Base-by-base conservation (phyloP, 805 yeast species). In the Sugiyamaella smithiae region DNA sequence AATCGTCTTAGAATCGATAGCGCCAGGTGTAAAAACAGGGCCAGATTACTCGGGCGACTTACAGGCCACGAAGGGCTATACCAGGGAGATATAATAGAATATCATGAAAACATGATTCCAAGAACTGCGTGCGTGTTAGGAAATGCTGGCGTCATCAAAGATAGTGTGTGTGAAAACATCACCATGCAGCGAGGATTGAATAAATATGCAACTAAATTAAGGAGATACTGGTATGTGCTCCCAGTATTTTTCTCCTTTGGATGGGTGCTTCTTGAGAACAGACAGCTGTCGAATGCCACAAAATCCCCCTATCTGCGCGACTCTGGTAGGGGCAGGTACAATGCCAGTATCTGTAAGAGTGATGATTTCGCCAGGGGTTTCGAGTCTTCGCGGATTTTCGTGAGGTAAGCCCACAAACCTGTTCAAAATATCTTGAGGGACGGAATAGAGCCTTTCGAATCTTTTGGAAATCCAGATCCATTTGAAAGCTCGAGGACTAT, bases 381-480 rank as follows among this genome's bases (percentile, higher is more conserved):
- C 47, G 7, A 24, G 43, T 14, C 29, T 14, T 3, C 49, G 46
- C 11, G 36, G 29, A 44, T 50, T 50, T 22, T 42, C 14, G 41
- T 47, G 51, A 3, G 53, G 53, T 24, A 47, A 16, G 4, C 47
- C 43, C 4, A 37, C 45, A 4, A 48, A 6, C 11, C 31, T 16
- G 20, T 33, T 50, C n/a, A 48, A 26, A 24, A 50, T 46, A 33
- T 24, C 38, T 19, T 50, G 53, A 4, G 46, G 43, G 12, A 50
- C 8, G 5, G 53, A 22, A 29, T 50, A 50, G 11, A 50, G 48
- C 7, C 48, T 38, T 26, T 51, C 55, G 32, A 51, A 50, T 11
- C 55, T 44, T 9, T 47, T 52, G 20, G 49, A 16, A 14, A 51
- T 24, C 42, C 24, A 12, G 16, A 51, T 47, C 50, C 50, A 45